Conservation (phyloP, 805 yeast species). For the Yarrowia divulgata region DNA sequence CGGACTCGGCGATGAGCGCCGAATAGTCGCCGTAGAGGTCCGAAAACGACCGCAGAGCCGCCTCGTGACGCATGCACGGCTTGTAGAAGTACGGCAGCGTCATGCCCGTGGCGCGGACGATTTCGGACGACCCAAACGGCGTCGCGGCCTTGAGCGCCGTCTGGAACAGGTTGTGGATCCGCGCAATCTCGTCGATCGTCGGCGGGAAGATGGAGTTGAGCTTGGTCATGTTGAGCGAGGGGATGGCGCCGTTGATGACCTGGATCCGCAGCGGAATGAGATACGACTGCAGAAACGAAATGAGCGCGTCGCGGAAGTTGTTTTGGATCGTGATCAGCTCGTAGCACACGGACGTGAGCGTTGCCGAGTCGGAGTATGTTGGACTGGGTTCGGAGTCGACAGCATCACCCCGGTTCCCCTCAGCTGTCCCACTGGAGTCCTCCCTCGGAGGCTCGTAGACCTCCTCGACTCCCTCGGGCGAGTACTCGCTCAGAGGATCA, state of each 20-base stretch:
- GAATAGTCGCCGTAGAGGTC: conserved; percentile 56
- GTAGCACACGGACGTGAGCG: conserved; percentile 60
- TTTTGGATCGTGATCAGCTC: conserved; percentile 78
- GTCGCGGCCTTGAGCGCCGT: conserved; percentile 74
- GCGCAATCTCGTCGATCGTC: conserved; percentile 90
- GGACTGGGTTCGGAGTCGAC: neutral
- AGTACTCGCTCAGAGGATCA: conserved; percentile 88
- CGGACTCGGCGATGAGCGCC: conserved; percentile 49
- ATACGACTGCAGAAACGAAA: conserved; percentile 77
- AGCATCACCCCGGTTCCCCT: neutral
- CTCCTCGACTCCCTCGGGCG: conserved; percentile 84
- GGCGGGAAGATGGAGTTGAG: conserved; percentile 89
- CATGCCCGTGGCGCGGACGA: conserved; percentile 78
- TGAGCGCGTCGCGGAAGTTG: conserved; percentile 72
- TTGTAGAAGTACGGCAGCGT: conserved; percentile 90
- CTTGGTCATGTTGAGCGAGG: conserved; percentile 62
- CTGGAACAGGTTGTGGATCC: conserved; percentile 84
- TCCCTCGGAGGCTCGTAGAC: conserved; percentile 67
- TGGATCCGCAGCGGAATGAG: conserved; percentile 78
- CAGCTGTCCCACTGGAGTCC: neutral
- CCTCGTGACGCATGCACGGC: conserved; percentile 93
- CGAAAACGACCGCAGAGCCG: conserved; percentile 76
- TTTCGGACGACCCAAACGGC: conserved; percentile 75
- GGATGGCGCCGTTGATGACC: conserved; percentile 62
- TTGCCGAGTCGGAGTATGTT: conserved; percentile 49